Conservation (phyloP, 2,329 filamentous ascomycete genomes). For the Colletotrichum siamense region DNA sequence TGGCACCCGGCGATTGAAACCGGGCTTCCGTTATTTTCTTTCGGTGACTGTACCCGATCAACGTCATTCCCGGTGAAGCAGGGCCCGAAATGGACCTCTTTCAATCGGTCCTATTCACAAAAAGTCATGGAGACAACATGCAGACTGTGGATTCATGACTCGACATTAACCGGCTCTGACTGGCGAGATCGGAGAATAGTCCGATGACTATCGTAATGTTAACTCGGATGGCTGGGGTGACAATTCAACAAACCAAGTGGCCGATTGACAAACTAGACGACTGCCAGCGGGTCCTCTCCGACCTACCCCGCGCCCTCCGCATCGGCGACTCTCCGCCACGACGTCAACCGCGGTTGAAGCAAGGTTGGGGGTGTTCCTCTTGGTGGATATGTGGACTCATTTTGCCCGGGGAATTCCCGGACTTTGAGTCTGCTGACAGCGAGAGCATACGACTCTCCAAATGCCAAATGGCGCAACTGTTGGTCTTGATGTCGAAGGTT, state of each 20-base stretch:
- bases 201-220: background rate
- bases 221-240: background rate
- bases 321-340: background rate
- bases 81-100: background rate
- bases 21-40: background rate
- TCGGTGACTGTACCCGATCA: background rate
- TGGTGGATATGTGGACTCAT: background rate
- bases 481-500: background rate
- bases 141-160: slow-evolving; percentile 5
- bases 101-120: slow-evolving; percentile 3
- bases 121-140: background rate
- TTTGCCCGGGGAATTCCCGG: background rate
- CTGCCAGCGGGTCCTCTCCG: background rate
- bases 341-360: background rate
- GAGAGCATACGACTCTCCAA: background rate
- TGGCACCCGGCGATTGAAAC: background rate
- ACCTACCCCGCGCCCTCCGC: slow-evolving; percentile 14
- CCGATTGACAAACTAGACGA: background rate
- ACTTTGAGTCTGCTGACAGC: background rate
- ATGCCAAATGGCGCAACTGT: background rate
- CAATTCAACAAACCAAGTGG: background rate
- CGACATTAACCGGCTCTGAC: background rate
- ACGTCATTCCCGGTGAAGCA: background rate
- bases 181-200: background rate
- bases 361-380: background rate